A percentile compares a stretch with the other conserved stretches of the same genome.
Conservation (phyloP, 352 stramenopile genomes). For the Globisporangium iwayamae region DNA sequence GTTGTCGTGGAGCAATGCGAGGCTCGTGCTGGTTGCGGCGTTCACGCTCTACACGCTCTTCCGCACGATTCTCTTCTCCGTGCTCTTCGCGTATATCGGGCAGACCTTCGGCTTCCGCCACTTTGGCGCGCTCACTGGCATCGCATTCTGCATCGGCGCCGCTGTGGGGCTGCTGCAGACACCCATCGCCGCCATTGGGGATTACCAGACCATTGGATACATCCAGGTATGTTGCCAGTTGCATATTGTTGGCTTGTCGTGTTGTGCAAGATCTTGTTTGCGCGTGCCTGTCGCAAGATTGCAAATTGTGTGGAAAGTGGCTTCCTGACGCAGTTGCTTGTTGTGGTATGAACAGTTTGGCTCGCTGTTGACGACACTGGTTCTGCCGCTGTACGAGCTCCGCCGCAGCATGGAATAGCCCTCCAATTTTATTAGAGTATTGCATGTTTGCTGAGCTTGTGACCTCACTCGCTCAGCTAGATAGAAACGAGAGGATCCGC, state of each 20-base stretch:
- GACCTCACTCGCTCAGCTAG: neutral
- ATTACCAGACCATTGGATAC: constrained; percentile 41
- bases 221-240: constrained; percentile 34
- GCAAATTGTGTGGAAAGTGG: neutral
- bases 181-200: constrained; percentile 45
- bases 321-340: constrained; percentile 8
- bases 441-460: too few relatives aligned
- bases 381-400: constrained; percentile 44
- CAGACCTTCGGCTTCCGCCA: constrained; percentile 82
- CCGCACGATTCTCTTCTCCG: constrained; percentile 76
- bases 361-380: constrained; percentile 44
- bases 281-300: neutral
- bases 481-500: neutral
- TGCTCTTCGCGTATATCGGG: constrained; percentile 80
- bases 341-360: constrained; percentile 27
- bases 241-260: constrained; percentile 3
- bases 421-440: too few relatives aligned
- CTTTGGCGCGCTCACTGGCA: constrained; percentile 77
- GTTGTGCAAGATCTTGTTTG: neutral
- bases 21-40: constrained; percentile 33
- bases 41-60: constrained; percentile 82
- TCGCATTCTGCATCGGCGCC: constrained; percentile 69
- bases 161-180: constrained; percentile 63
- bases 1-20: constrained; percentile 32
- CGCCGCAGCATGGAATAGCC: constrained; percentile 14